These are phyloP conservation scores for Beauveria sp. DNA, from an alignment of 2,329 filamentous ascomycete genomes.

Conservation along the genomic window DNA sequence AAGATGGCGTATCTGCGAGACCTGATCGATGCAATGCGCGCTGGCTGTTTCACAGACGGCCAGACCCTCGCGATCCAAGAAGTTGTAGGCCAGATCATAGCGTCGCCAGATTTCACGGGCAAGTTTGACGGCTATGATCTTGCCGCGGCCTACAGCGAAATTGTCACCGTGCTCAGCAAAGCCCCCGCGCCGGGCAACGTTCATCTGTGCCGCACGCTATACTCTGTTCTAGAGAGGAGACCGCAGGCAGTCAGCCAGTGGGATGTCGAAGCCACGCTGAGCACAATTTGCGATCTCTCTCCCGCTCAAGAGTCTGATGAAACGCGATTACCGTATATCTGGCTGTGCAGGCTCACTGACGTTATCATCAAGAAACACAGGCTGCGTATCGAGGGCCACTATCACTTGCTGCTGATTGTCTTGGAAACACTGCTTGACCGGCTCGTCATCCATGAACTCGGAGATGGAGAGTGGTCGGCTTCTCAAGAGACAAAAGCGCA, in stretches of 20 bases:
- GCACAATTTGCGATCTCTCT: constrained; percentile 33
- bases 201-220: constrained; percentile 34
- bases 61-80: constrained; percentile 38
- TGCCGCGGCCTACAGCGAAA: constrained; percentile 32
- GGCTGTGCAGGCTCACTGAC: constrained; percentile 47
- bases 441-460: constrained; percentile 34
- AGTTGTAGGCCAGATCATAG: constrained; percentile 32
- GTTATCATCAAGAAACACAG: constrained; percentile 52
- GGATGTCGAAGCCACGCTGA: constrained; percentile 48
- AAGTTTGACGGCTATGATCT: constrained; percentile 29
- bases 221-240: constrained; percentile 42
- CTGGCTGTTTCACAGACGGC: constrained; percentile 26
- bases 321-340: constrained; percentile 31
- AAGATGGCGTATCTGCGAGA: constrained; percentile 33
- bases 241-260: constrained; percentile 47
- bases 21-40: constrained; percentile 26
- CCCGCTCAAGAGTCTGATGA: background rate
- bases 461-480: constrained; percentile 10
- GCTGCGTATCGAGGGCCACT: constrained; percentile 53
- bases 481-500: constrained; percentile 39
- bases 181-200: constrained; percentile 24
- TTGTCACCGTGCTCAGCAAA: constrained; percentile 27
- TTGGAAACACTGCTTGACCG: constrained; percentile 49
- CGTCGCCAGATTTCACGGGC: constrained; percentile 22
- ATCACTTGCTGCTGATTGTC: constrained; percentile 47